These are phyloP conservation scores for Trichoderma asperelloides DNA, from an alignment of 495 filamentous ascomycete genomes.

Conservation along the genomic window DNA sequence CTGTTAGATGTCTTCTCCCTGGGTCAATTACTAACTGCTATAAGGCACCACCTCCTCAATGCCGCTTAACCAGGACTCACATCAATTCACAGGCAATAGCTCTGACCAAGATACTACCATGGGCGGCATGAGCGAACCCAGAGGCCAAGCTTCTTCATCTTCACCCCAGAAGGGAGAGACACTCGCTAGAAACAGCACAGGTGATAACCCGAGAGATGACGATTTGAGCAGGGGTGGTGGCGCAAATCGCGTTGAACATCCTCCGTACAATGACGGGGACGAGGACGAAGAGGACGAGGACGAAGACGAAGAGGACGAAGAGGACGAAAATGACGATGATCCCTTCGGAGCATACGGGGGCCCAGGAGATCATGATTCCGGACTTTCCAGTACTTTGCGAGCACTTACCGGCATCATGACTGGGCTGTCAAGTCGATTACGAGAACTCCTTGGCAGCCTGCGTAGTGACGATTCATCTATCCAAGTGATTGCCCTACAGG, in stretches of 20 bases:
- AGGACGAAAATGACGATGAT: constrained; percentile 50
- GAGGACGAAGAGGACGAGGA: constrained; percentile 42
- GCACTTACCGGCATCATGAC: constrained; percentile 87
- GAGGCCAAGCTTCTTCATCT: background rate
- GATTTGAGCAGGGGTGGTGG: constrained; percentile 17
- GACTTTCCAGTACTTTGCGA: constrained; percentile 72
- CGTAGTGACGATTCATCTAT: constrained; percentile 76
- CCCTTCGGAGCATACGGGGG: constrained; percentile 70
- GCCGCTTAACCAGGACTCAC: background rate
- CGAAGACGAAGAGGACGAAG: constrained; percentile 35
- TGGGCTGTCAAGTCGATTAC: constrained; percentile 66
- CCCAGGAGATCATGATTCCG: constrained; percentile 47
- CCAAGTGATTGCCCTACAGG: constrained; percentile 86
- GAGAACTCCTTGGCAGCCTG: constrained; percentile 76
- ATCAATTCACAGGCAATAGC: background rate
- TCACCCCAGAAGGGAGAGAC: background rate
- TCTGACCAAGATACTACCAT: constrained; percentile 43
- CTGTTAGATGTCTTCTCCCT: constrained; percentile 11
- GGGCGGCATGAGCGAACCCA: constrained; percentile 47
- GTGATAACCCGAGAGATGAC: background rate
- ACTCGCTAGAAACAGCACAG: background rate
- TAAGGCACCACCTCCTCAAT: constrained; percentile 16
- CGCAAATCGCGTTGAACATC: constrained; percentile 42
- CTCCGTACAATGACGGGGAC: constrained; percentile 38
- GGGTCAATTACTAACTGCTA: constrained; percentile 8